Evolutionary conservation across 1,139 yeast genomes (phyloP).

Genomic region (Sugiyamaella castrensis): DNA sequence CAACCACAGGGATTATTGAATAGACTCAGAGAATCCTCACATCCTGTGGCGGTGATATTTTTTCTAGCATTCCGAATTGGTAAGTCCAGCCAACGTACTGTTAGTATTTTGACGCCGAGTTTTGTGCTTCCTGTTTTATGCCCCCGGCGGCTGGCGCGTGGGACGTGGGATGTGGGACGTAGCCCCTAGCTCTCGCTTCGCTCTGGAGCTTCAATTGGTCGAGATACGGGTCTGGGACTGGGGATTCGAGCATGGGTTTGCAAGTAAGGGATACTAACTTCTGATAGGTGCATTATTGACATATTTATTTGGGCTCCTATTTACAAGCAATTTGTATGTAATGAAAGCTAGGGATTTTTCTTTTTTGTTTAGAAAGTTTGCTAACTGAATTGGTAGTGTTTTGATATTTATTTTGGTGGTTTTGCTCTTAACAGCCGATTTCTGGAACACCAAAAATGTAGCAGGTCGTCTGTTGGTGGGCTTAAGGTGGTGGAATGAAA

Average conservation of each 20-base stretch:
- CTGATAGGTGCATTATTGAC: conserved; percentile 51
- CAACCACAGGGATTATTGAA: conserved; percentile 34
- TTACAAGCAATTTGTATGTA: conserved; percentile 55
- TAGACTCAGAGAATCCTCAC: conserved; percentile 63
- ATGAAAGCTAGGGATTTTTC: too few species aligned
- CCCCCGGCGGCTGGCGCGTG: neutral
- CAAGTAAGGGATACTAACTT: conserved; percentile 2
- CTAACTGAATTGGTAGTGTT: conserved; percentile 39
- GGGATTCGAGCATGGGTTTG: conserved; percentile 12
- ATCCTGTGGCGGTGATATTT: conserved; percentile 70
- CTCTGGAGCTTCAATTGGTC: too few species aligned
- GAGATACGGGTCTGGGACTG: too few species aligned
- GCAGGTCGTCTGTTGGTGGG: conserved; percentile 89
- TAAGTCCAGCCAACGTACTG: too few species aligned
- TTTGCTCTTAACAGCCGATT: conserved; percentile 77
- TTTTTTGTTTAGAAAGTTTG: neutral
- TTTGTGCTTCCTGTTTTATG: too few species aligned
- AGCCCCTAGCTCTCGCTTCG: neutral
- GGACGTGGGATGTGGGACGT: too few species aligned
- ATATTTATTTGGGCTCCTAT: conserved; percentile 67
- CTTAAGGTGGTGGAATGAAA: conserved; percentile 87
- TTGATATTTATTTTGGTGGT: conserved; percentile 76
- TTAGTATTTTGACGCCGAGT: too few species aligned
- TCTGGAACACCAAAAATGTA: conserved; percentile 91
- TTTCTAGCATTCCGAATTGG: conserved; percentile 61